A percentile compares a stretch with the other conserved stretches of the same genome.
Conservation (phyloP, 2,329 filamentous ascomycete species). For the Botrytis pseudocinerea region DNA sequence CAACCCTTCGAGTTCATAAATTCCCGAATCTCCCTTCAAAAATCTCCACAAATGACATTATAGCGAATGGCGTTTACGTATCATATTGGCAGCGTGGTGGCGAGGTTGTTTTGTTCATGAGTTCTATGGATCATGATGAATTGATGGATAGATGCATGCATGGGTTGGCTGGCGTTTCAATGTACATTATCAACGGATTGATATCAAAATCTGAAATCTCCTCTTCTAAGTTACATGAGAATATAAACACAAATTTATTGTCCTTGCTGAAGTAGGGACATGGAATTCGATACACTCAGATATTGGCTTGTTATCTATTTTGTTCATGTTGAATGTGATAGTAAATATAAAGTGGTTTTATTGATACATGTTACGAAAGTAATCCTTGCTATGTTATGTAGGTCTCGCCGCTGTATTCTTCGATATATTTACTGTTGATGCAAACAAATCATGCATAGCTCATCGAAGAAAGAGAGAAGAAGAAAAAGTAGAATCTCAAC, state of each 20-base stretch:
- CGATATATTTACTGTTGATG: background rate
- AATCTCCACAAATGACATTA: slow-evolving; percentile 8
- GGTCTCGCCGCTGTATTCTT: background rate
- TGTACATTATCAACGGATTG: slow-evolving; percentile 16
- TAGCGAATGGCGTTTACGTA: slow-evolving; percentile 15
- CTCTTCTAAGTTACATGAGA: background rate
- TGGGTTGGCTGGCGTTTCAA: slow-evolving; percentile 5
- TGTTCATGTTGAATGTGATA: background rate
- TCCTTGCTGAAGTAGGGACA: background rate
- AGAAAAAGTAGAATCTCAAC: background rate
- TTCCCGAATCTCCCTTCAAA: background rate
- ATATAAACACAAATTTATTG: background rate
- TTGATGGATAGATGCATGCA: slow-evolving; percentile 6
- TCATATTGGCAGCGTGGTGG: slow-evolving; percentile 12
- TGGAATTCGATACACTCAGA: background rate
- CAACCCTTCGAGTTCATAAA: background rate
- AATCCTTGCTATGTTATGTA: background rate
- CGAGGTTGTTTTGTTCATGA: slow-evolving; percentile 11
- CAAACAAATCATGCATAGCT: background rate
- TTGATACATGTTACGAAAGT: background rate
- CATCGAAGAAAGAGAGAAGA: background rate
- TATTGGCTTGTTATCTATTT: background rate
- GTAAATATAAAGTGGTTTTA: background rate
- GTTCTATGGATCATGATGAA: slow-evolving; percentile 9
- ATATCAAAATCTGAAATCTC: slow-evolving; percentile 18